phyloP scores from a whole-genome alignment of 805 yeast species.

The Millerozyma miso region DNA sequence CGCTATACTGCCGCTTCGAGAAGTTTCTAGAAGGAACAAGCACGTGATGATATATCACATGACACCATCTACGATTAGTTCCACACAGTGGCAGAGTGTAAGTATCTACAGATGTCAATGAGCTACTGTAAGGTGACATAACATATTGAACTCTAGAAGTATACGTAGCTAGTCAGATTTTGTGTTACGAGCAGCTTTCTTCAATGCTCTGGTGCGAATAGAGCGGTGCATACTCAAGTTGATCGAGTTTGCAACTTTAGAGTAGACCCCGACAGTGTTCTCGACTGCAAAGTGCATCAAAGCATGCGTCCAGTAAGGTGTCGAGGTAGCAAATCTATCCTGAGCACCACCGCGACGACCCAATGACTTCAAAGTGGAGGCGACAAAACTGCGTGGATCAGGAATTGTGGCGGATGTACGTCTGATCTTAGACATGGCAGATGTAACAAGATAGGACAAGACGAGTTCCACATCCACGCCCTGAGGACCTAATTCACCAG shows the following conservation, averaged over 20 bases:
- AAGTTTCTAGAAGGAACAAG: slow-evolving; percentile 15
- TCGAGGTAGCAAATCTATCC: slow-evolving; percentile 77
- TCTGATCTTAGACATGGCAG: slow-evolving; percentile 92
- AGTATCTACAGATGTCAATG: no score
- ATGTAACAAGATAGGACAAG: slow-evolving; percentile 84
- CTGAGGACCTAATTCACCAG: slow-evolving; percentile 69
- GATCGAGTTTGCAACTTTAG: slow-evolving; percentile 60
- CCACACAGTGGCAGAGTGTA: no score
- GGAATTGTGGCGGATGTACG: slow-evolving; percentile 75
- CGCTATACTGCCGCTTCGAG: slow-evolving; percentile 11
- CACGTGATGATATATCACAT: background rate
- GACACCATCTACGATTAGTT: no score
- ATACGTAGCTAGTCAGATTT: slow-evolving; percentile 13
- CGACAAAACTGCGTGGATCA: slow-evolving; percentile 73
- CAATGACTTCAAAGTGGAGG: slow-evolving; percentile 58
- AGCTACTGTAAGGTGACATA: no score
- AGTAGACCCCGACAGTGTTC: slow-evolving; percentile 76
- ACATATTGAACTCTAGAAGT: no score
- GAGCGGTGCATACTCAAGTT: slow-evolving; percentile 75
- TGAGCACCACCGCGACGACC: slow-evolving; percentile 93
- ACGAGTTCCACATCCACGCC: slow-evolving; percentile 84
- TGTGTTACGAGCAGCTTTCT: slow-evolving; percentile 54
- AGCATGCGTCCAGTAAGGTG: slow-evolving; percentile 95
- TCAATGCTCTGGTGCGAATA: slow-evolving; percentile 79
- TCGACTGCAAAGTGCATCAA: slow-evolving; percentile 81